Evolutionary conservation across 2,329 filamentous ascomycete genomes (phyloP).

Genomic region (Aspergillus uvarum): DNA sequence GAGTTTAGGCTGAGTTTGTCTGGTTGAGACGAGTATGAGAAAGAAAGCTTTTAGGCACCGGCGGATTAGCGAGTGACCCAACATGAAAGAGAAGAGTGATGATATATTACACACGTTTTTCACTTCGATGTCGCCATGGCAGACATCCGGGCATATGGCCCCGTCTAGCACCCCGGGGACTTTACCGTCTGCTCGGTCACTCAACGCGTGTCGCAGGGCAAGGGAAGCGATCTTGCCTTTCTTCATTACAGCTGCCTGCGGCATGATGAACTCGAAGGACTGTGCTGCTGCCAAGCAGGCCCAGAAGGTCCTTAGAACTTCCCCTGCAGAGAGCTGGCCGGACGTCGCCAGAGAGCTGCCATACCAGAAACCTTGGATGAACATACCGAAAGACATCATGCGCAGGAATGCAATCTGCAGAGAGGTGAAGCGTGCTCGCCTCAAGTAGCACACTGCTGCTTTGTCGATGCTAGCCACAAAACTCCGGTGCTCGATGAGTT

Average conservation of each 20-base stretch:
- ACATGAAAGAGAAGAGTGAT: background rate
- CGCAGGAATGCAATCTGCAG: constrained; percentile 71
- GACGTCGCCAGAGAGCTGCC: constrained; percentile 67
- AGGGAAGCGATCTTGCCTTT: constrained; percentile 76
- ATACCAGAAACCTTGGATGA: constrained; percentile 89
- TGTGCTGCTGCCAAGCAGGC: constrained; percentile 74
- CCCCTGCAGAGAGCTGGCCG: constrained; percentile 59
- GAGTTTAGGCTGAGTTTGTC: constrained; percentile 59
- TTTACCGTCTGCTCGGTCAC: constrained; percentile 23
- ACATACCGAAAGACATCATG: constrained; percentile 73
- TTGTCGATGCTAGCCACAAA: constrained; percentile 60
- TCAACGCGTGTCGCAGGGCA: constrained; percentile 55
- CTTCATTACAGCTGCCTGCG: constrained; percentile 72
- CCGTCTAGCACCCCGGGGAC: constrained; percentile 30
- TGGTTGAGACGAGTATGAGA: constrained; percentile 74
- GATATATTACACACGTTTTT: constrained; percentile 20
- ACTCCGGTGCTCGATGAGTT: constrained; percentile 65
- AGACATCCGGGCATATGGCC: constrained; percentile 41
- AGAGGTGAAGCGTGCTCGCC: constrained; percentile 68
- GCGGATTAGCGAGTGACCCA: background rate
- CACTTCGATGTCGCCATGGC: constrained; percentile 68
- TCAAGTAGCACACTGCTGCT: constrained; percentile 63
- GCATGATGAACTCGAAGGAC: constrained; percentile 69
- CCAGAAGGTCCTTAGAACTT: constrained; percentile 83
- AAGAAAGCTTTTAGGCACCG: constrained; percentile 62